Base-by-base conservation (phyloP, 2,329 filamentous ascomycete species). In the Colletotrichum gloeosporioides region DNA sequence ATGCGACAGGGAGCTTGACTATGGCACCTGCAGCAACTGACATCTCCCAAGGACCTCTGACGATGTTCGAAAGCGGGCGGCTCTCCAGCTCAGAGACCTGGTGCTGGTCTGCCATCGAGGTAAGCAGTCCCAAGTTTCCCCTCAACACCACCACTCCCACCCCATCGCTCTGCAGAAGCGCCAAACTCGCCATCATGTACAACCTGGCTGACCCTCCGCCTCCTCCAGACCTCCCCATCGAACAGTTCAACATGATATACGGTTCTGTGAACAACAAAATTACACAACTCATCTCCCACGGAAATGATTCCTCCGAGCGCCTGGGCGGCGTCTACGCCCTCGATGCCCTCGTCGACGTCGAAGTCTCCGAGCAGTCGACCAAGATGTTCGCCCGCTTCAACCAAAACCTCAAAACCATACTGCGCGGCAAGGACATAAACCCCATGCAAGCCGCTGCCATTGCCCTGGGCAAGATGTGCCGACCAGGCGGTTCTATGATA, bases 271-370 rank as follows among this genome's bases (percentile, higher is more conserved):
- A 92, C 79, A 88, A 88, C 76, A 89, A 88, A 75, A 91, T 92
- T 57, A 92, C 90, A 32, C 86, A 86, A 53, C 85, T 99, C 79
- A 95, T 98, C 77, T 93, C 95, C 64, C 95, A 96, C 84, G 95
- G 96, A 78, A 94, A 92, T 86, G 96, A 98, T 84, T 94, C 95
- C 7, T 93, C 93, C 80, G 97, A 99, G 83, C 94, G 96, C 75
- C 92, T 98, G 73, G 97, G 96, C 77, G 98, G 97, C 69, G 94
- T 99, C 77, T 94, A 97, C 81, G 96, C 96, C 76, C 92, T 99
- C 77, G 96, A 98, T 84, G 94, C 94, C 73, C 92, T 99, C 71
- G 96, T 99, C 85, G 96, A 98, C 84, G 98, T 99, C 83, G 96
- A 98, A 81, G 96, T 96, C 75, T 95, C 98, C 80, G 98, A 99